Evolutionary conservation across 2,329 filamentous ascomycete genomes (phyloP), one percentile per base, ranked within the genome.

Genomic region (Ophiostoma himal-ulmi): DNA sequence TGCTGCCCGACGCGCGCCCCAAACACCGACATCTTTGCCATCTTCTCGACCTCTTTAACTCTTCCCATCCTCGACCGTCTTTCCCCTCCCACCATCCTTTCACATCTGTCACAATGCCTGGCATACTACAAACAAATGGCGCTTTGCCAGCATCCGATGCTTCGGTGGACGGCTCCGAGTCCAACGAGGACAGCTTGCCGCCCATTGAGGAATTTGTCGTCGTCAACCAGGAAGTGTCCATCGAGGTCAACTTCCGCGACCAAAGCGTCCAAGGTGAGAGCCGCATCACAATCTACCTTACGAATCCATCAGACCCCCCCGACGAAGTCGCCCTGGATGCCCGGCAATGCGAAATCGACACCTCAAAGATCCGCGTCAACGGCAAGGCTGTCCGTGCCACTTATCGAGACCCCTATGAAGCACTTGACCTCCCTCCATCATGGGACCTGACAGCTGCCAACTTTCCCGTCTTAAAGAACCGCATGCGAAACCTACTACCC

Each of bases 181-280:
- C 73, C 72, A 41, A 48, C 65, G 37, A 67, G 7, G 36, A 41
- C n/a, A 30, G n/a, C 37, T 39, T 68, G n/a, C 70, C 71, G 11
- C 71, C 72, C 8, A 71, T 74, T 14, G 74, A 75, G 54, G 77
- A 77, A 64, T 85, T 82, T 73, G 77, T 85, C 57, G 82, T 98
- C 71, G 85, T 92, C 70, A 90, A 93, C 80, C 94, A 98, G 81
- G 91, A 92, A 78, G 89, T 99, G 68, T 90, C 93, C 76, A 84
- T 99, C 72, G 94, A 98, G 76, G 84, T 99, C 77, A 91, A 96
- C 81, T 96, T 99, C 78, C 85, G 86, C 74, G 87, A 86, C 69
- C 90, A 89, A 79, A 86, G 84, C 76, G 82, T 98, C 76, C 89
- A 86, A 72, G 95, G 95, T 68, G 90, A 87, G 73, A 92, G 91